Percentiles rank a stretch among this genome's conserved stretches.
These are phyloP conservation scores for Cyclotella choctawhatcheeana DNA, from an alignment of 108 stramenopile species.

Conservation along the genomic window DNA sequence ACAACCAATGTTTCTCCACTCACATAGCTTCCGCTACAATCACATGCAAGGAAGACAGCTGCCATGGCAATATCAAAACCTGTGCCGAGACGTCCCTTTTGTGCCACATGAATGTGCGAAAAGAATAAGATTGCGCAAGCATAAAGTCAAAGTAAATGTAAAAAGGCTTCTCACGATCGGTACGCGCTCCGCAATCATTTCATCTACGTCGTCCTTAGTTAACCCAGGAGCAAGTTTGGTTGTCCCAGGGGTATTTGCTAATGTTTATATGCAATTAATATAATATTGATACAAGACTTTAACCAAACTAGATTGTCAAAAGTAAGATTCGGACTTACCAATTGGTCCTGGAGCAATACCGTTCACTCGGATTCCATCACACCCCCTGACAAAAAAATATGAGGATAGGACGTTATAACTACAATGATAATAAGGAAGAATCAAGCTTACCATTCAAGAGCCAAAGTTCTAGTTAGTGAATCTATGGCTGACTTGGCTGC, in stretches of 20 bases:
- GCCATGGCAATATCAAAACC: conserved; percentile 84
- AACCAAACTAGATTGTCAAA: too few relatives aligned
- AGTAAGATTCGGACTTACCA: too few relatives aligned
- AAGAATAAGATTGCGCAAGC: too few relatives aligned
- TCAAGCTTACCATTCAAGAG: neutral
- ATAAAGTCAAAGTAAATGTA: neutral
- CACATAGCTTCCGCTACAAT: conserved; percentile 60
- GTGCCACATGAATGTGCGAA: neutral
- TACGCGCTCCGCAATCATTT: conserved; percentile 68
- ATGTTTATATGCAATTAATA: too few relatives aligned
- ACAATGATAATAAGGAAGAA: neutral
- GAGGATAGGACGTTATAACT: neutral
- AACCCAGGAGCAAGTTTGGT: conserved; percentile 89
- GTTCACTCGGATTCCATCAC: conserved; percentile 85
- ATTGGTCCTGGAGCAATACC: conserved; percentile 96
- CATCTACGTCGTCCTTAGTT: conserved; percentile 47
- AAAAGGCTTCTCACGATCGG: conserved; percentile 52
- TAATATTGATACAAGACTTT: too few relatives aligned
- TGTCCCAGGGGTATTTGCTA: conserved; percentile 93
- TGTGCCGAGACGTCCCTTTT: conserved; percentile 66
- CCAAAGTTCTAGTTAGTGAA: conserved; percentile 87
- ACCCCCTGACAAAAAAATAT: conserved; percentile 58
- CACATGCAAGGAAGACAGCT: conserved; percentile 74
- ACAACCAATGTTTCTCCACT: conserved; percentile 84
- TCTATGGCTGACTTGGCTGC: conserved; percentile 95